Evolutionary conservation across 208 protist species (phyloP).

Genomic region (Angomonas deanei): DNA sequence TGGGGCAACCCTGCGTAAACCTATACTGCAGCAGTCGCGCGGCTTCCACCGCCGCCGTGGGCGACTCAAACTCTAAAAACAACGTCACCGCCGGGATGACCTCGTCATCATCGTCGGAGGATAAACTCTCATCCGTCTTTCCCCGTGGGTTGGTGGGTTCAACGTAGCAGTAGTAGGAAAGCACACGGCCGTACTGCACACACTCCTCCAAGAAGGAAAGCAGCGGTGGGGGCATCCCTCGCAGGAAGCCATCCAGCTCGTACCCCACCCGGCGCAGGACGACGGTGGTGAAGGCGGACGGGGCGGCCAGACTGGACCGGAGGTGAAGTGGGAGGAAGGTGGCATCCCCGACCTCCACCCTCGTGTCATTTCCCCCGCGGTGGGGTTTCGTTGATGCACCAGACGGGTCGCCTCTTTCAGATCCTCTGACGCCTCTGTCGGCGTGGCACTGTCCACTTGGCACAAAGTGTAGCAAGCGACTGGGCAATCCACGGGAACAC

Average conservation of each 20-base stretch:
- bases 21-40: constrained; percentile 27
- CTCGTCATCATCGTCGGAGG: not conserved
- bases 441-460: too few species aligned
- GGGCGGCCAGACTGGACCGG: constrained; percentile 2
- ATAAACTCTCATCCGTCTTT: not conserved
- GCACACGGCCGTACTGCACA: constrained; percentile 67
- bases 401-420: too few species aligned
- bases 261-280: constrained; percentile 27
- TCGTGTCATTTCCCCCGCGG: too few species aligned
- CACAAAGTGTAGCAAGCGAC: too few species aligned
- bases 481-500: too few species aligned
- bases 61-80: constrained; percentile 56
- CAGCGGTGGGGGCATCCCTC: constrained; percentile 18
- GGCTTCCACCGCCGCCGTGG: constrained; percentile 42
- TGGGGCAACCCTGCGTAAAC: too few species aligned
- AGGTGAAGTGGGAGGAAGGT: constrained; percentile 10
- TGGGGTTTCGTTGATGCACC: too few species aligned
- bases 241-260: constrained; percentile 2
- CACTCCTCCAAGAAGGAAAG: constrained; percentile 60
- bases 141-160: not conserved
- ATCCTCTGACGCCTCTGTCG: too few species aligned
- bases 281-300: constrained; percentile 27
- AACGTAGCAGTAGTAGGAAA: constrained; percentile 58
- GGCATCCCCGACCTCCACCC: too few species aligned
- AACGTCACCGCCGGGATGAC: constrained; percentile 13